These are phyloP conservation scores for Salix udensis DNA, from an alignment of 345 rosid genomes.

Conservation along the genomic window DNA sequence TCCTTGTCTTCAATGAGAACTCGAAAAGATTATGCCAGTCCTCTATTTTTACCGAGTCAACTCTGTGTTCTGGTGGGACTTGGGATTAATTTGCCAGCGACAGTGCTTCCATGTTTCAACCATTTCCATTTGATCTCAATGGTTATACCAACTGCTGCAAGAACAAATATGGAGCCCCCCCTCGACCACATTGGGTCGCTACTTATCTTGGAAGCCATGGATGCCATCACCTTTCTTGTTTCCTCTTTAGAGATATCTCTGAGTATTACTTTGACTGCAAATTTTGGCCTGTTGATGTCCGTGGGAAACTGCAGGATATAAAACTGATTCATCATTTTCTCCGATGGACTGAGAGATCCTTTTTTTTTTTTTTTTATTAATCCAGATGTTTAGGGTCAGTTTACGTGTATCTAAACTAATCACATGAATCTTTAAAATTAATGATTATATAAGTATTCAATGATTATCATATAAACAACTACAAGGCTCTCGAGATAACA, in stretches of 20 bases:
- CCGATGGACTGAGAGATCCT: constrained; percentile 13
- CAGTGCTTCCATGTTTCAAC: constrained; percentile 15
- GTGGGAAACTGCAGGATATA: neutral
- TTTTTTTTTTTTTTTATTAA: too few species aligned
- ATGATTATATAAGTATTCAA: too few species aligned
- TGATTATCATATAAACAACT: too few species aligned
- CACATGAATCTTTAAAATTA: too few species aligned
- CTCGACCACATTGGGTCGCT: constrained; percentile 16
- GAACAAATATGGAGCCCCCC: neutral
- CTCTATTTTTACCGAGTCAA: neutral
- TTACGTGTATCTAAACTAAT: too few species aligned
- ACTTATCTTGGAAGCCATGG: constrained; percentile 16
- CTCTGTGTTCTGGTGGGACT: neutral
- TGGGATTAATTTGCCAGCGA: neutral
- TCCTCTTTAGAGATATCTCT: neutral
- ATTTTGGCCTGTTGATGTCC: neutral
- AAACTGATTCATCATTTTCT: constrained; percentile 10
- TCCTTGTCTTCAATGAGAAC: neutral
- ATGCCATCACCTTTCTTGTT: neutral
- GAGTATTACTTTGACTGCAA: too few species aligned
- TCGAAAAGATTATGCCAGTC: neutral
- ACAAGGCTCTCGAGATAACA: too few species aligned
- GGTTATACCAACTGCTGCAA: neutral
- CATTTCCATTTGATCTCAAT: constrained; percentile 1
- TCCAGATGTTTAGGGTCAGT: too few species aligned